Conservation (phyloP, 805 yeast genomes). For the Candida xyloterini region DNA sequence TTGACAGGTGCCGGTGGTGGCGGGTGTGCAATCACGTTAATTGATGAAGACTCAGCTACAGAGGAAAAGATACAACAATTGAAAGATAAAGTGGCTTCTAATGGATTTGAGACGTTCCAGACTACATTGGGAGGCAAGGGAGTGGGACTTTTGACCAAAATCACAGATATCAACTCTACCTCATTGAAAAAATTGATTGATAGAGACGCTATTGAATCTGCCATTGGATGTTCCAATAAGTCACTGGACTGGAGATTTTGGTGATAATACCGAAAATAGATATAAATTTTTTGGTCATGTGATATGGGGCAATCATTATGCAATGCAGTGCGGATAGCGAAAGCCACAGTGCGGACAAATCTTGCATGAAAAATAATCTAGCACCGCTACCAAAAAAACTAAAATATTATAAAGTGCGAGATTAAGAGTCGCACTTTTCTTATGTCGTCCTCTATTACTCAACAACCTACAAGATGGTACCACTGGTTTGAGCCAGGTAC, state of each 20-base stretch:
- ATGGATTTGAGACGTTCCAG: slow-evolving; percentile 71
- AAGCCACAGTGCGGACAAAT: slow-evolving; percentile 7
- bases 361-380: slow-evolving; percentile 4
- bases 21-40: slow-evolving; percentile 91
- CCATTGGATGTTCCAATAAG: slow-evolving; percentile 40
- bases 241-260: slow-evolving; percentile 57
- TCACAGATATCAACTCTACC: slow-evolving; percentile 29
- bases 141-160: slow-evolving; percentile 50
- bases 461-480: slow-evolving; percentile 11
- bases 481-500: slow-evolving; percentile 18
- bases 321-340: neutral
- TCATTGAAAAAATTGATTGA: slow-evolving; percentile 37
- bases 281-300: neutral
- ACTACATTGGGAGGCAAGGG: slow-evolving; percentile 90
- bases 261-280: slow-evolving; percentile 33
- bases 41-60: slow-evolving; percentile 46
- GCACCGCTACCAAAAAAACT: slow-evolving; percentile 6
- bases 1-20: slow-evolving; percentile 99
- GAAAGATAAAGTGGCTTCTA: slow-evolving; percentile 34
- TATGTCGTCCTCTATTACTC: slow-evolving; percentile 4
- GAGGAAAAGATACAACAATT: slow-evolving; percentile 35
- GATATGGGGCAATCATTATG: neutral
- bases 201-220: slow-evolving; percentile 47
- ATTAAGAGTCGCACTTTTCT: neutral
- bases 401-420: neutral